Base-by-base conservation (phyloP, 441 rosid species). In the Aquilaria agallochum region DNA sequence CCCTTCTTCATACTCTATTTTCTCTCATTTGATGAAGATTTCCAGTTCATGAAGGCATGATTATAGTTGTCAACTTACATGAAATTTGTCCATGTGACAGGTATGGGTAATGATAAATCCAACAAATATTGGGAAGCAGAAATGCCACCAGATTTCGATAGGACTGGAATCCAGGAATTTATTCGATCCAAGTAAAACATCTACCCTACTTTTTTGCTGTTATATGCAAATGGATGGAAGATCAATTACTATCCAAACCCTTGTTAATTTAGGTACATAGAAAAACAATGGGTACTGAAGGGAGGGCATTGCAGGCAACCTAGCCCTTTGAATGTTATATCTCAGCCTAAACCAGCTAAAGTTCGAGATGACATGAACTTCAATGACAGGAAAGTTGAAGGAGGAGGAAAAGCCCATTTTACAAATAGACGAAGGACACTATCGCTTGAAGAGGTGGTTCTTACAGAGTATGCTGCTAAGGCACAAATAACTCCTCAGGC, bases 61-160 rank as follows among this genome's bases (percentile, higher is more conserved):
- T 20, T 20, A 54, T 2, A 1, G 47, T 11, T 12, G 15, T n/a
- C 34, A 54, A 34, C 42, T 59, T 44, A 11, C 9, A 2, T 40
- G 9, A 40, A 40, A 40, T 8, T 50, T n/a, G 11, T 51, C 52
- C 58, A 31, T 53, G 55, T 31, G 8, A 9, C 65, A 89, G 96
- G 76, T 50, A 68, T 68, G 52, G 92, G 96, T 50, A 89, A 87
- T 71, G 69, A 68, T 58, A 85, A 72, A 76, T 80, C 90, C 31
- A 89, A 89, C 65, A 60, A 55, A 15, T 77, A 78, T 46, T 87
- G 96, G 96, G 96, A 89, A 76, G 89, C 92, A 65, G 72, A 77
- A 62, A 11, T 85, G 58, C 90, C 92, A 31, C 58, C 63, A 14
- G 71, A 73, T 71, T 79, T 65, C 46, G 79, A 77, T 69, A 83